phyloP scores from a whole-genome alignment of 192 early-diverging fungal species.

The Backusella mclennaniae region DNA sequence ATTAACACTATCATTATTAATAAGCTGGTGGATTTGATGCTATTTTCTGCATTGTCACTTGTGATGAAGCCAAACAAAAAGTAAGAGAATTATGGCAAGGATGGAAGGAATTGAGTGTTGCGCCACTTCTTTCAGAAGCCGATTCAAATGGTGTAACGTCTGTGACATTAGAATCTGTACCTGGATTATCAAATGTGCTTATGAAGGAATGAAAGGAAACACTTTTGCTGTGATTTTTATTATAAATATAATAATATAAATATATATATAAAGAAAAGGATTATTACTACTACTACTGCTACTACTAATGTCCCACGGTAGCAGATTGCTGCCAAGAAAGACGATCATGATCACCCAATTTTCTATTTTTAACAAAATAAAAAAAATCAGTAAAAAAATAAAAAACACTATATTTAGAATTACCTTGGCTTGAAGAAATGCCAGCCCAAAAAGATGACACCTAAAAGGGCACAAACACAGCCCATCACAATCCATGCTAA shows the following conservation, averaged over 20 bases:
- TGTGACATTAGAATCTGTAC: conserved; percentile 28
- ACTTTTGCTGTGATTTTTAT: neutral
- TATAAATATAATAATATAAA: neutral
- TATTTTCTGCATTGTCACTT: conserved; percentile 84
- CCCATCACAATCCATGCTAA: conserved; percentile 94
- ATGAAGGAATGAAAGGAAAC: neutral
- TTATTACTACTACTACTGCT: neutral
- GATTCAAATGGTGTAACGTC: conserved; percentile 55
- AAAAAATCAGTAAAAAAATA: conserved; percentile 5
- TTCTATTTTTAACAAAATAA: conserved; percentile 42
- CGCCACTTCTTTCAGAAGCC: conserved; percentile 74
- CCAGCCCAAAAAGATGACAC: conserved; percentile 82
- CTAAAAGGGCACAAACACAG: conserved; percentile 84
- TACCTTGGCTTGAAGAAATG: conserved; percentile 93
- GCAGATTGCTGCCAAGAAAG: conserved; percentile 79
- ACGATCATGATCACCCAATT: conserved; percentile 95
- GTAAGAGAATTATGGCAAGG: conserved; percentile 62
- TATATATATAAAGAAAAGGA: neutral
- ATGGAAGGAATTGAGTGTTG: conserved; percentile 80
- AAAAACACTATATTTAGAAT: conserved; percentile 1
- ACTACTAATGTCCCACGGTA: neutral
- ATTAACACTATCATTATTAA: neutral
- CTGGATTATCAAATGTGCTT: conserved; percentile 10
- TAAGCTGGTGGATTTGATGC: conserved; percentile 96
- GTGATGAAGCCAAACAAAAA: conserved; percentile 41